Evolutionary conservation across 2,329 filamentous ascomycete genomes (phyloP), one percentile per base, ranked within the genome.

Genomic region (Hypoxylon sp.): DNA sequence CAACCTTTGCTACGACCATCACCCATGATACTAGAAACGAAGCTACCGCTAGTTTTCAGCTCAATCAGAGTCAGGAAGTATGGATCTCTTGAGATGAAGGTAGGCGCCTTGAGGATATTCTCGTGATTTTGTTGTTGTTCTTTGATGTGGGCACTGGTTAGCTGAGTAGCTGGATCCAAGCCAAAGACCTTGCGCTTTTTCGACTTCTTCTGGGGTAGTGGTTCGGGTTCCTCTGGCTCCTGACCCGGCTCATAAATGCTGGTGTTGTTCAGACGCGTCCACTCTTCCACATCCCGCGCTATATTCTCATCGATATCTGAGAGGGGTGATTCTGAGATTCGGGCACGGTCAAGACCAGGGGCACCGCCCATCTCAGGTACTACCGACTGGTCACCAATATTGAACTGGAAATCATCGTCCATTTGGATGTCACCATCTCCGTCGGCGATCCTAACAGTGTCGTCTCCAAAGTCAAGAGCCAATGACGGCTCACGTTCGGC

Each of bases 41-140:
- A 98, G 42, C 90, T 93, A 59, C 96, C 95, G 59, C 88, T 94
- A 82, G 92, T 94, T 80, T 98, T 96, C 87, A 98, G 92, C 74
- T 94, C 93, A 84, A 97, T 92, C 22, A 99, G 84, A 35, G 94
- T 93, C 31, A 98, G 86, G 13, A 98, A 85, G 59, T 95, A 90
- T 1, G 94, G 93, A 73, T 99, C 94, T 42, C 93, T 90, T 1
- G 95, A 94, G 48, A 99, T 84, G 80, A 97, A 97, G 0, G 90
- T 90, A 5, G 92, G 90, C 1, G 91, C 88, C 80, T 92, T 94
- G 63, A 97, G 85, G 69, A 98, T 98, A 75, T 92, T 93, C 50
- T 93, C 91, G 71, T 92, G 92, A 78, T 97, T 93, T 63, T 90
- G 87, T 78, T 97, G 94, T 78, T 97, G 94, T 71, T 92, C 90